These are phyloP conservation scores for Tylopilus orsonianus DNA, from an alignment of 1,284 basidiomycete genomes.

Conservation along the genomic window DNA sequence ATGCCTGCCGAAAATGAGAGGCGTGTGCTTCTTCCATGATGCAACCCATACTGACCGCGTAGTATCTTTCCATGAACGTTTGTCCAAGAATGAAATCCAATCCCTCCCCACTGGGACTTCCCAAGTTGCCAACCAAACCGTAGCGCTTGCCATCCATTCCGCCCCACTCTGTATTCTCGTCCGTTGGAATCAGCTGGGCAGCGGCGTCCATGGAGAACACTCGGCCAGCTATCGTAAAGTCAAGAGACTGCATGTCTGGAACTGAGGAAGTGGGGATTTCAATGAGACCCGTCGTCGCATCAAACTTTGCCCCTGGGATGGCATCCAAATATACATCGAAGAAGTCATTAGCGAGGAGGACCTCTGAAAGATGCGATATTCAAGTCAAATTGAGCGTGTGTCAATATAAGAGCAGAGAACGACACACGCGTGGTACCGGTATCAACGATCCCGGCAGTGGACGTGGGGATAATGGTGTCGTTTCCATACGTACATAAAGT, in stretches of 20 bases:
- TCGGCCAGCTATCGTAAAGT: conserved; percentile 16
- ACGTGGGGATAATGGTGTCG: too few species aligned
- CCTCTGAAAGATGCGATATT: neutral
- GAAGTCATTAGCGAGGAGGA: neutral
- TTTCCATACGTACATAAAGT: too few species aligned
- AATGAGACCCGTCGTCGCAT: conserved; percentile 10
- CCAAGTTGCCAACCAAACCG: neutral
- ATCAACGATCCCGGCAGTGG: too few species aligned
- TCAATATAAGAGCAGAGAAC: too few species aligned
- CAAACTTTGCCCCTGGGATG: neutral
- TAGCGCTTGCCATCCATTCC: conserved; percentile 1
- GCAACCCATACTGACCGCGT: conserved; percentile 1
- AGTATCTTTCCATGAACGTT: conserved; percentile 17
- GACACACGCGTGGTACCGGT: too few species aligned
- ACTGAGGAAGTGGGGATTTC: conserved; percentile 18
- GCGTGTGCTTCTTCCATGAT: neutral
- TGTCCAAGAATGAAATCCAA: conserved; percentile 16
- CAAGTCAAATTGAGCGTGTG: neutral
- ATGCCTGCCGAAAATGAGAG: neutral
- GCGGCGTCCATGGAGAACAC: conserved; percentile 22
- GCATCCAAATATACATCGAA: neutral
- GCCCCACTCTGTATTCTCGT: conserved; percentile 9
- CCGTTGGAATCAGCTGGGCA: conserved; percentile 25
- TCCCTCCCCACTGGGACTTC: conserved; percentile 1
- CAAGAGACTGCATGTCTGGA: conserved; percentile 19